These are phyloP conservation scores for Cyberlindnera meyerae DNA, from an alignment of 805 yeast species.

Conservation along the genomic window DNA sequence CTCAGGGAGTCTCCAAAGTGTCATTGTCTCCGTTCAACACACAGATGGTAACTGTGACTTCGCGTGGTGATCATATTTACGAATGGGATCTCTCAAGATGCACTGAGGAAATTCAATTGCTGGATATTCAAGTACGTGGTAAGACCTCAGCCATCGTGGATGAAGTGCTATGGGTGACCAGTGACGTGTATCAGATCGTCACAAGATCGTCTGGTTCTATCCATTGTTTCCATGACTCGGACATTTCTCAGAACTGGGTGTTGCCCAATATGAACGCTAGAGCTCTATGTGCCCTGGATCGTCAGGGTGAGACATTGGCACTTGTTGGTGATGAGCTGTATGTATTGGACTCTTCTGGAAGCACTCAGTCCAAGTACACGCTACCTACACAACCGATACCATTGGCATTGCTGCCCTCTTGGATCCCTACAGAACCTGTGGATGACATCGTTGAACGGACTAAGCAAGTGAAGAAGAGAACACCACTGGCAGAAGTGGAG, in stretches of 20 bases:
- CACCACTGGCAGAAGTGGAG: constrained; percentile 46
- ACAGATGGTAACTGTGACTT: constrained; percentile 47
- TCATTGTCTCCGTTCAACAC: constrained; percentile 60
- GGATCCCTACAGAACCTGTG: constrained; percentile 16
- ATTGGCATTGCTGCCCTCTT: constrained; percentile 22
- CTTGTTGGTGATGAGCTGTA: constrained; percentile 13
- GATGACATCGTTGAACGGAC: constrained; percentile 20
- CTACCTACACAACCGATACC: constrained; percentile 33
- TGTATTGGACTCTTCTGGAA: constrained; percentile 25
- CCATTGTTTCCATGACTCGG: constrained; percentile 48
- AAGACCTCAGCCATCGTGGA: constrained; percentile 52
- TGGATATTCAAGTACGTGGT: constrained; percentile 59
- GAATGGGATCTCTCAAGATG: constrained; percentile 58
- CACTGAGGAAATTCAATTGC: constrained; percentile 44
- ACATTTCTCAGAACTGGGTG: constrained; percentile 14
- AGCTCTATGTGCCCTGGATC: constrained; percentile 5
- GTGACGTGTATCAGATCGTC: constrained; percentile 41
- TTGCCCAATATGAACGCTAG: constrained; percentile 22
- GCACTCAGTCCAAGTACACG: constrained; percentile 32
- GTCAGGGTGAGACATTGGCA: constrained; percentile 6
- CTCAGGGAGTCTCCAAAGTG: constrained; percentile 56
- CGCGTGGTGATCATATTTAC: constrained; percentile 57
- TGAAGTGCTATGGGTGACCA: constrained; percentile 49
- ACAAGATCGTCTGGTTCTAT: constrained; percentile 53
- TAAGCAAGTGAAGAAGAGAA: constrained; percentile 13